These are phyloP conservation scores for Pholiota conissans DNA, from an alignment of 768 basidiomycete species.

Conservation along the genomic window DNA sequence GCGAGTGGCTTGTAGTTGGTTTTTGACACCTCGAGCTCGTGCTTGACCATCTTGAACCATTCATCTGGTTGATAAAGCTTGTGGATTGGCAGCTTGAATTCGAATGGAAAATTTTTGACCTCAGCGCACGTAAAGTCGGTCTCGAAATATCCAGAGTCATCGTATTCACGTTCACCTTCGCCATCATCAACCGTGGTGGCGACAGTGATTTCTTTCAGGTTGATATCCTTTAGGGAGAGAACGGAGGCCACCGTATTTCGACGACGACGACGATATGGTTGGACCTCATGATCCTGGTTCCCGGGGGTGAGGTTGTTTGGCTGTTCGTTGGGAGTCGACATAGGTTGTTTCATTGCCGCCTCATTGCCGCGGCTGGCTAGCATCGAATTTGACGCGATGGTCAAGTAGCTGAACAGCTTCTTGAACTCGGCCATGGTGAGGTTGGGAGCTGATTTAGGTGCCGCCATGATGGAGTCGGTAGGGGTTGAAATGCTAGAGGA, in stretches of 20 bases:
- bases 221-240: slow-evolving; percentile 11
- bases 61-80: slow-evolving; percentile 62
- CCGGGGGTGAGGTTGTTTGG: neutral
- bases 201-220: neutral
- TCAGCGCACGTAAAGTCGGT: slow-evolving; percentile 43
- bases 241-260: slow-evolving; percentile 28
- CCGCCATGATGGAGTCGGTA: too few relatives aligned
- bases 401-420: slow-evolving; percentile 43
- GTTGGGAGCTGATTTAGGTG: too few relatives aligned
- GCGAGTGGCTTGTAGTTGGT: slow-evolving; percentile 57
- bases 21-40: slow-evolving; percentile 51
- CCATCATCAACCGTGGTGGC: neutral
- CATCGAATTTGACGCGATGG: neutral
- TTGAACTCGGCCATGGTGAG: slow-evolving; percentile 51
- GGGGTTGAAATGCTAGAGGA: slow-evolving; percentile 7
- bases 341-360: neutral
- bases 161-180: slow-evolving; percentile 19
- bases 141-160: slow-evolving; percentile 26
- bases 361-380: neutral
- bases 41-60: slow-evolving; percentile 57
- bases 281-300: too few relatives aligned
- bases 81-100: slow-evolving; percentile 68
- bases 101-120: slow-evolving; percentile 52
- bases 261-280: slow-evolving; percentile 19
- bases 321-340: too few relatives aligned